Base-by-base conservation (phyloP, 2,329 filamentous ascomycete genomes). In the Aureobasidium zeae region DNA sequence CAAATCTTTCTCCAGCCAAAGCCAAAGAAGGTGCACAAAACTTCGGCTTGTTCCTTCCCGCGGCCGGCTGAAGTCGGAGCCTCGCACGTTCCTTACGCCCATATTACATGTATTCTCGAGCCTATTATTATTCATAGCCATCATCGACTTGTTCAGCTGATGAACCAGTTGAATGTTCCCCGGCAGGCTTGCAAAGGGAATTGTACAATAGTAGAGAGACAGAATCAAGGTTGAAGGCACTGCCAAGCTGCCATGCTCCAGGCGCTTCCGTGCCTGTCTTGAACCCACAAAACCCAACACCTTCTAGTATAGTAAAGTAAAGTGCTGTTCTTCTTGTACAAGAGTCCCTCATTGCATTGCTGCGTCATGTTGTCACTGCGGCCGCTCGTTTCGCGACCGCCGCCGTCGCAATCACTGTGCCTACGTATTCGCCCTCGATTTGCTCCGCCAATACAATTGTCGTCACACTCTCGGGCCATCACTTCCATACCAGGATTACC, bases 401-500 rank as follows among this genome's bases (percentile, higher is more conserved):
- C 28, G 12, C 20, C 22, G 5, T 11, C 12, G 12, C 9, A 5
- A 6, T 10, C 39, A 26, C 39, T 43, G 12, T n/a, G 16, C 5
- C 10, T 43, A 15, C 21, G 39, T 12, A 6, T n/a, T 5, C 16
- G n/a, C 21, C 22, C 30, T 43, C 39, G 30, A 7, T 17, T 2
- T 8, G 1, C 28, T 22, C 39, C 22, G 10, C 39, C 33, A 16
- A 26, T 30, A 34, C 15, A 28, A 16, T 9, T 28, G 15, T 6
- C 16, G 5, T 30, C 7, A 11, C 43, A 20, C 21, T n/a, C 19
- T 17, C 43, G 25, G 15, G 25, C 24, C 11, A 29, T 37, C 26
- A 37, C 25, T 16, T 45, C 43, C 5, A 37, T 45, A 32, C 43
- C 43, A 9, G 43, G 43, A 5, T 8, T 45, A 8, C 33, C 43